Percentiles rank a stretch among this genome's conserved stretches.
Conservation (phyloP, 441 rosid species). For the Erodium trifolium region DNA sequence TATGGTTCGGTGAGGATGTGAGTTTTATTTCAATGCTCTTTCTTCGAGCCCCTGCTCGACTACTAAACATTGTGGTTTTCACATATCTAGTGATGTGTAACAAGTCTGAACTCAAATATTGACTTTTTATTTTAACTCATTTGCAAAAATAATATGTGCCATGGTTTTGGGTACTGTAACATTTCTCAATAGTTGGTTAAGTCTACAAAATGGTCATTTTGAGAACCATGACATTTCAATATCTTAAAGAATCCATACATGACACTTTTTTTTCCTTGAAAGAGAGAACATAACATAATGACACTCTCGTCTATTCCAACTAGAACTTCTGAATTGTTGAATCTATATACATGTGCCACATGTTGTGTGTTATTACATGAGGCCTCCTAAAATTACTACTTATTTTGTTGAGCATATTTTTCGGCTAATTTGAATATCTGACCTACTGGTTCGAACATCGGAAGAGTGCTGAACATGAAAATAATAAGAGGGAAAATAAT, state of each 20-base stretch:
- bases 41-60: neutral
- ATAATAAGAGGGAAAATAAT: no score
- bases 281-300: neutral
- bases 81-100: no score
- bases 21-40: neutral
- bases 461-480: no score
- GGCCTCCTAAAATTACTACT: no score
- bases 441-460: no score
- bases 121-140: neutral
- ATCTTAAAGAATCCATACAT: neutral
- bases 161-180: neutral
- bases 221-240: neutral
- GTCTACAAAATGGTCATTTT: neutral
- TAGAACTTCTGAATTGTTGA: neutral
- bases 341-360: neutral
- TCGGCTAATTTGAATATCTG: no score
- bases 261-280: neutral
- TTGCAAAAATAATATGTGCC: neutral
- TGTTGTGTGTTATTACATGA: no score
- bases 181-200: neutral
- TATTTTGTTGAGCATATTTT: no score
- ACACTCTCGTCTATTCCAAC: no score
- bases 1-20: neutral
- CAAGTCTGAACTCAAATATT: no score
- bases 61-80: no score